A percentile compares a stretch with the other conserved stretches of the same genome.
phyloP scores from a whole-genome alignment of 2,329 filamentous ascomycete species.

The Exophiala phaeomuriformis region DNA sequence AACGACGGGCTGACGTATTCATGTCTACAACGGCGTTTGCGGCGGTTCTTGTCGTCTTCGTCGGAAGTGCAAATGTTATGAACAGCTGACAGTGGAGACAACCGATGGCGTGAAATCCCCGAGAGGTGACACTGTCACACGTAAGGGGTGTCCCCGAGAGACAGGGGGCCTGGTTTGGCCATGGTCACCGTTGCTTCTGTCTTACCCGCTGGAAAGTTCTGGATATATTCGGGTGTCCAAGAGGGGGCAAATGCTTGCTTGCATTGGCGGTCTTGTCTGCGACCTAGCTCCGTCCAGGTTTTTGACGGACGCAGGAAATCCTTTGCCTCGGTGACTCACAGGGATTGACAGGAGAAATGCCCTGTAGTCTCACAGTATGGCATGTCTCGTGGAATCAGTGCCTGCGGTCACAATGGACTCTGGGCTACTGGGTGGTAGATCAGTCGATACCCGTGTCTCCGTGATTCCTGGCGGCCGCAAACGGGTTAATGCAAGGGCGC shows the following conservation, averaged over 20 bases:
- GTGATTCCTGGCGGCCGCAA: too few species aligned
- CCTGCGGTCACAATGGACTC: too few species aligned
- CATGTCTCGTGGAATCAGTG: too few species aligned
- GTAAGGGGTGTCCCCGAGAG: not conserved
- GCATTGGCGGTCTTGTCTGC: not conserved
- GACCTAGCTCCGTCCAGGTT: too few species aligned
- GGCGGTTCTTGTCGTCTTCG: conserved; percentile 24
- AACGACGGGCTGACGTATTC: conserved; percentile 22
- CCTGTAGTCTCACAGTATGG: too few species aligned
- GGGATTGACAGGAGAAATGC: too few species aligned
- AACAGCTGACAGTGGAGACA: conserved; percentile 8
- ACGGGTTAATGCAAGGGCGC: too few species aligned
- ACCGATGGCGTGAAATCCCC: conserved; percentile 16
- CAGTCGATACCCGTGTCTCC: too few species aligned
- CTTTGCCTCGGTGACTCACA: too few species aligned
- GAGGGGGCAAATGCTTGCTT: not conserved
- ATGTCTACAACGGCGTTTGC: conserved; percentile 25
- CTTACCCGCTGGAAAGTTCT: not conserved
- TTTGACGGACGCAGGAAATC: too few species aligned
- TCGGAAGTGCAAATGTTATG: conserved; percentile 21
- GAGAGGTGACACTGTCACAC: conserved; percentile 14
- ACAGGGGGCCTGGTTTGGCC: not conserved
- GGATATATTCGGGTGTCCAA: not conserved
- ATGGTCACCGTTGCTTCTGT: not conserved
- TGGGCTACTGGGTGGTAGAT: too few species aligned